phyloP scores from a whole-genome alignment of 2,329 filamentous ascomycete genomes.

The Exserohilum rostratum region DNA sequence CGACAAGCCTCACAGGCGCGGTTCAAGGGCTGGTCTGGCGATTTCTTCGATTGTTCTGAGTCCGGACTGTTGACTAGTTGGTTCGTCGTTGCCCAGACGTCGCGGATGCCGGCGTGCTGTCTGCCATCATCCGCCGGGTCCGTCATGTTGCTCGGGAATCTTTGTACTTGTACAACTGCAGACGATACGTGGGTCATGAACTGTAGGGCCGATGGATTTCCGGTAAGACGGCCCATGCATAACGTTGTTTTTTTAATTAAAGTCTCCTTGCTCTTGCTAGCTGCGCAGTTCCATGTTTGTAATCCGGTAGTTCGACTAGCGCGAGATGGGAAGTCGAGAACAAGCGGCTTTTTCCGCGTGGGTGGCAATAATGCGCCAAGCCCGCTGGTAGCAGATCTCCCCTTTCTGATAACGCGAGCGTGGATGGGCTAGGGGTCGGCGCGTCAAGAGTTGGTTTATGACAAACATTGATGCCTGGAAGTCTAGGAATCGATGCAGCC shows the following conservation, averaged over 20 bases:
- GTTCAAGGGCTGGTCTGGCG: constrained; percentile 40
- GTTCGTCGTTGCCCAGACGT: constrained; percentile 21
- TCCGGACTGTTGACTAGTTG: constrained; percentile 22
- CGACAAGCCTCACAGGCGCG: constrained; percentile 47
- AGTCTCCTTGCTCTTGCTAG: constrained; percentile 9
- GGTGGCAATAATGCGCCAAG: not conserved
- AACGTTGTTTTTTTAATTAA: not conserved
- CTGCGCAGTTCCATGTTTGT: constrained; percentile 17
- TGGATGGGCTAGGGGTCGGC: not conserved
- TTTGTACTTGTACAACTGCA: not conserved
- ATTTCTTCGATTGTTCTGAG: constrained; percentile 24
- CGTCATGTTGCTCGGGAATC: constrained; percentile 13
- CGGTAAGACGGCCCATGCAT: not conserved
- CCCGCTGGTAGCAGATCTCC: not conserved
- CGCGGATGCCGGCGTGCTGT: constrained; percentile 10
- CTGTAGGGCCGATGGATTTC: not conserved
- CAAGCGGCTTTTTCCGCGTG: not conserved
- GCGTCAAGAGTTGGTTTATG: not conserved
- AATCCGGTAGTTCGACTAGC: constrained; percentile 9
- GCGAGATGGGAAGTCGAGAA: not conserved
- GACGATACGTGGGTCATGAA: not conserved
- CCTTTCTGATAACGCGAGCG: not conserved
- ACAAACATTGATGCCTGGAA: constrained; percentile 9
- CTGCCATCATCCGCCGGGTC: constrained; percentile 11
- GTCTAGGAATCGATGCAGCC: not conserved